A percentile compares a stretch with the other conserved stretches of the same genome.
These are phyloP conservation scores for Teunomyces kruisii DNA, from an alignment of 805 yeast species.

Conservation along the genomic window DNA sequence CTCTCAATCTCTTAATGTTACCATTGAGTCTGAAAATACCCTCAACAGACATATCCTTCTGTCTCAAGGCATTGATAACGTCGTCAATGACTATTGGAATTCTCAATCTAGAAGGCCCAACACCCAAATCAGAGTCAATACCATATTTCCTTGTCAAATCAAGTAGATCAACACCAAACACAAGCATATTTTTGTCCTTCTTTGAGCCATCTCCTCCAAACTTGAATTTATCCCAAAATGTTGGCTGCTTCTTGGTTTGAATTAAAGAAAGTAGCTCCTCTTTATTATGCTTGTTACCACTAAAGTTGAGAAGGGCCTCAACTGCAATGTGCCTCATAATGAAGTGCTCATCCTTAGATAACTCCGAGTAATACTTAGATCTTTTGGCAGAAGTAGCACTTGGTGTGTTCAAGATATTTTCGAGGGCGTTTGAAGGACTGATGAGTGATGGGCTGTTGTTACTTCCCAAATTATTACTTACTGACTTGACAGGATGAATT, in stretches of 20 bases:
- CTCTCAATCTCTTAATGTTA: slow-evolving; percentile 78
- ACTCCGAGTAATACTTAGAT: slow-evolving; percentile 61
- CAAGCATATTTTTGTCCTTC: slow-evolving; percentile 35
- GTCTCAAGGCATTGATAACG: slow-evolving; percentile 74
- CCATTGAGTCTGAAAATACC: slow-evolving; percentile 97
- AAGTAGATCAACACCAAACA: slow-evolving; percentile 78
- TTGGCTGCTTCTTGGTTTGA: slow-evolving; percentile 41
- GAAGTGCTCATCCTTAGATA: slow-evolving; percentile 56
- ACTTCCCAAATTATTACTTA: slow-evolving; percentile 9
- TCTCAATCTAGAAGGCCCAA: slow-evolving; percentile 74
- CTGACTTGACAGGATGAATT: slow-evolving; percentile 23
- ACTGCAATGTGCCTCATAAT: slow-evolving; percentile 60
- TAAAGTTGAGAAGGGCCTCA: slow-evolving; percentile 45
- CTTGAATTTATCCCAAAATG: slow-evolving; percentile 56
- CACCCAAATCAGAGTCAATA: slow-evolving; percentile 79
- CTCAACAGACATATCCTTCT: slow-evolving; percentile 92
- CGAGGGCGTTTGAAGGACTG: slow-evolving; percentile 12
- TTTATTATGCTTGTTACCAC: slow-evolving; percentile 20
- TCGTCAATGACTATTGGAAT: slow-evolving; percentile 90
- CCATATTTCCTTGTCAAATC: slow-evolving; percentile 71
- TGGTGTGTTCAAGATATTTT: slow-evolving; percentile 10
- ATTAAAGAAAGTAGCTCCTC: slow-evolving; percentile 42
- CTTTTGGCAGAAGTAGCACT: slow-evolving; percentile 11
- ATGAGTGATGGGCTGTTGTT: slow-evolving; percentile 6
- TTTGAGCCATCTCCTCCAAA: slow-evolving; percentile 30